A percentile compares a stretch with the other conserved stretches of the same genome.
Evolutionary conservation across 2,329 filamentous ascomycete species (phyloP).

Genomic region (Endocalyx cinctus): DNA sequence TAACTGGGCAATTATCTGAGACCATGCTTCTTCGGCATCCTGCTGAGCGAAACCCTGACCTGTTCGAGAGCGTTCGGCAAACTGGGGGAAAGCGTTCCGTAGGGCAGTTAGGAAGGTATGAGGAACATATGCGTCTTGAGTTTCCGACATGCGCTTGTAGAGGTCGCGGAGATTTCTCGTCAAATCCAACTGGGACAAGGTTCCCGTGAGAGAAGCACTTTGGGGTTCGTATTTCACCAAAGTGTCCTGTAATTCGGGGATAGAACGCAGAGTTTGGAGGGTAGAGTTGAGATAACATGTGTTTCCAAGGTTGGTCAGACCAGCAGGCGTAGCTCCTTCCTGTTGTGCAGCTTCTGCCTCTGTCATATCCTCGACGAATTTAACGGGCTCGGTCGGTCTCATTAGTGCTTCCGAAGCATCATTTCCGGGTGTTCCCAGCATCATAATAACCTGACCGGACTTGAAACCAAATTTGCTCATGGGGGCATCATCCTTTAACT

Average conservation of each 20-base stretch:
- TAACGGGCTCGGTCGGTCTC: conserved; percentile 74
- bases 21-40: conserved; percentile 98
- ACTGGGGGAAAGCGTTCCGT: conserved; percentile 79
- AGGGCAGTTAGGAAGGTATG: conserved; percentile 78
- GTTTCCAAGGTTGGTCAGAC: conserved; percentile 88
- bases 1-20: conserved; percentile 83
- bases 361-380: conserved; percentile 96
- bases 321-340: conserved; percentile 80
- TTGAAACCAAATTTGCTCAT: conserved; percentile 82
- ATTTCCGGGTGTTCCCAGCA: conserved; percentile 86
- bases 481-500: conserved; percentile 91
- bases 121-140: conserved; percentile 81
- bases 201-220: conserved; percentile 15
- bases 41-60: conserved; percentile 91
- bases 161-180: conserved; percentile 74
- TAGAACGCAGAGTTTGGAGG: conserved; percentile 80
- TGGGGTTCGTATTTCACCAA: conserved; percentile 54
- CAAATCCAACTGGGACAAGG: conserved; percentile 61
- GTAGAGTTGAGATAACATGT: conserved; percentile 99
- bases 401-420: conserved; percentile 54
- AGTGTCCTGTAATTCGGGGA: conserved; percentile 85
- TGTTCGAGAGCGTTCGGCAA: conserved; percentile 80
- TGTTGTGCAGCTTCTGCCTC: conserved; percentile 83
- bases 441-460: conserved; percentile 82
- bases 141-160: conserved; percentile 85